Evolutionary conservation across 23 red algal species (phyloP), one percentile per base, ranked within the genome.

Genomic region (Pyropia haitanensis): DNA sequence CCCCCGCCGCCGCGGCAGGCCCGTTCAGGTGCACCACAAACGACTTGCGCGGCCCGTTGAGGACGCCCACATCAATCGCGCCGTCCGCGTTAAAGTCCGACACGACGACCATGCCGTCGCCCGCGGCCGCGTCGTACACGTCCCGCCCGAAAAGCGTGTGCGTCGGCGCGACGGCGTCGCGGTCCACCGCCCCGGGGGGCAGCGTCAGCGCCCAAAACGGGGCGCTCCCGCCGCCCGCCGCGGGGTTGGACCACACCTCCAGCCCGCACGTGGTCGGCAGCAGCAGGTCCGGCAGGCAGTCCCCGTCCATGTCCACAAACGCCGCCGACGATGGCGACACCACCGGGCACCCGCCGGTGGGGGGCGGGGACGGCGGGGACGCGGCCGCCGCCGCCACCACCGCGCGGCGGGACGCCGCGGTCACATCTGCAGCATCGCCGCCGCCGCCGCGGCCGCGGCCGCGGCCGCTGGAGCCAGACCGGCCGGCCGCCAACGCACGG

Each of bases 221-320:
- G 23, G 50, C 60, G 39, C 53, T 64, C 49, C 59, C 73, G 0
- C 79, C 51, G 16, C 73, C 57, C 51, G 51, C 53, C 3, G 58
- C 58, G 12, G 56, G 49, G 31, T 82, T 91, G 16, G 55, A 27
- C 81, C 88, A 87, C 27, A 86, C 79, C 64, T 94, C 88, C 61
- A 86, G 21, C 1, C 81, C 81, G 49, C 90, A 95, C 23, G 69
- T 33, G 17, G 90, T 81, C 48, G 73, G 68, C 34, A 98, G 9
- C 17, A 89, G 65, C 50, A 98, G 72, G 60, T 98, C 94, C 7
- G 94, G 80, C 52, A 88, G 65, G 53, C 94, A 98, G 48, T 98
- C 94, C 59, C 94, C 94, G 61, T 98, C 81, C 64, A 90, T 26
- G 53, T 98, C 94, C 10, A 88, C 85, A 53, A 88, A 96, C 15